Evolutionary conservation across 2,329 filamentous ascomycete genomes (phyloP).

Genomic region (Phoma sp.): DNA sequence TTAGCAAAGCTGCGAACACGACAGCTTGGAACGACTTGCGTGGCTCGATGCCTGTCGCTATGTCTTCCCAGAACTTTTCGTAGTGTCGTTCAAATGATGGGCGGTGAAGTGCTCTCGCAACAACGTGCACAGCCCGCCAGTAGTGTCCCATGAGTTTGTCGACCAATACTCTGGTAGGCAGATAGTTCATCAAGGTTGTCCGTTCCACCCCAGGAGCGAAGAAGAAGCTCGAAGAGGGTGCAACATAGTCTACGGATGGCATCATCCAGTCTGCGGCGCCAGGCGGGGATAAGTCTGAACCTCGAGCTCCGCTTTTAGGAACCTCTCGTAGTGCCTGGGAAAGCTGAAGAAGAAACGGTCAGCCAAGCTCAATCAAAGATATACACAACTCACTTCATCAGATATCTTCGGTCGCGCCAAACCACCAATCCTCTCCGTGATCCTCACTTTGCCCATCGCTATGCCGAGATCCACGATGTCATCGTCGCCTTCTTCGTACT

Average conservation of each 20-base stretch:
- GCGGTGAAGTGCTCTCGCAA: constrained; percentile 71
- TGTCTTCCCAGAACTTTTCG: constrained; percentile 68
- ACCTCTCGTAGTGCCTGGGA: constrained; percentile 39
- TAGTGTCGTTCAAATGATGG: constrained; percentile 72
- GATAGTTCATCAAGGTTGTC: constrained; percentile 61
- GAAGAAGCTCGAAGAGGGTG: constrained; percentile 71
- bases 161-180: constrained; percentile 64
- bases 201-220: constrained; percentile 61
- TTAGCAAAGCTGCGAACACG: constrained; percentile 73
- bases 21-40: constrained; percentile 69
- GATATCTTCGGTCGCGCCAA: constrained; percentile 73
- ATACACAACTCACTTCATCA: constrained; percentile 65
- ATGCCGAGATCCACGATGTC: constrained; percentile 76
- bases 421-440: constrained; percentile 77
- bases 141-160: constrained; percentile 72
- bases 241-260: constrained; percentile 70
- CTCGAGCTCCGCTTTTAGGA: constrained; percentile 21
- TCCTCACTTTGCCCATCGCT: constrained; percentile 71
- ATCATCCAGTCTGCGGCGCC: constrained; percentile 60
- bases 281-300: constrained; percentile 16
- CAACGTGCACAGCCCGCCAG: constrained; percentile 70
- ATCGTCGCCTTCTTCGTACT: constrained; percentile 67
- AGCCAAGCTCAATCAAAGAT: neutral
- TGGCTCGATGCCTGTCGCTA: constrained; percentile 66
- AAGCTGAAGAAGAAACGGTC: constrained; percentile 26